These are phyloP conservation scores for Peronospora farinosa DNA, from an alignment of 352 stramenopile species.

Conservation along the genomic window DNA sequence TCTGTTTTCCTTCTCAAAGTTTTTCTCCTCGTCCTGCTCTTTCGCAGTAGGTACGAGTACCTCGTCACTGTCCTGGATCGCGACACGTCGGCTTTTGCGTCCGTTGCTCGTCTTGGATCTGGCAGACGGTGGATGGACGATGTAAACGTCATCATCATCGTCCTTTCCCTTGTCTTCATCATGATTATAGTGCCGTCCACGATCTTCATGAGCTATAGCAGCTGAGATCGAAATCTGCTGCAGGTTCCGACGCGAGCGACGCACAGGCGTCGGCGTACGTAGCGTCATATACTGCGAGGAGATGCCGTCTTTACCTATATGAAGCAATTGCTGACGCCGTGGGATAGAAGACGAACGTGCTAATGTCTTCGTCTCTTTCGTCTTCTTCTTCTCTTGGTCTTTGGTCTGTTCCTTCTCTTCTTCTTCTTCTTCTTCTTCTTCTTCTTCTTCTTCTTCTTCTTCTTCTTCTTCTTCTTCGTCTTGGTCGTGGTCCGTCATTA, in stretches of 20 bases:
- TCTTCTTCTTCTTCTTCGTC: conserved; percentile 25
- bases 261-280: conserved; percentile 14
- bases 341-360: conserved; percentile 1
- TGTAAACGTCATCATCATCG: conserved; percentile 52
- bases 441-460: too few species aligned
- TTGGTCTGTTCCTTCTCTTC: conserved; percentile 25
- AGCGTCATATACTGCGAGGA: conserved; percentile 23
- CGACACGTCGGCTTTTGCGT: conserved; percentile 26
- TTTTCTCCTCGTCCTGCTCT: not conserved
- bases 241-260: conserved; percentile 20
- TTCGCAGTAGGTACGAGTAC: conserved; percentile 23
- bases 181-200: conserved; percentile 12
- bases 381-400: conserved; percentile 1
- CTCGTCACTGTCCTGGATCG: conserved; percentile 62
- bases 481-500: conserved; percentile 54
- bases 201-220: conserved; percentile 25
- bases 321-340: conserved; percentile 20
- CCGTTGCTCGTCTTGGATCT: conserved; percentile 25
- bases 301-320: conserved; percentile 12
- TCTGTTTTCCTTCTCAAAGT: conserved; percentile 3
- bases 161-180: conserved; percentile 22
- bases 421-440: too few species aligned
- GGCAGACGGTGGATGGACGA: conserved; percentile 36
- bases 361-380: not conserved
- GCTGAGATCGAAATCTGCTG: conserved; percentile 27